These are phyloP conservation scores for Lichtheimia hyalospora DNA, from an alignment of 371 early-diverging fungal species.

Conservation along the genomic window DNA sequence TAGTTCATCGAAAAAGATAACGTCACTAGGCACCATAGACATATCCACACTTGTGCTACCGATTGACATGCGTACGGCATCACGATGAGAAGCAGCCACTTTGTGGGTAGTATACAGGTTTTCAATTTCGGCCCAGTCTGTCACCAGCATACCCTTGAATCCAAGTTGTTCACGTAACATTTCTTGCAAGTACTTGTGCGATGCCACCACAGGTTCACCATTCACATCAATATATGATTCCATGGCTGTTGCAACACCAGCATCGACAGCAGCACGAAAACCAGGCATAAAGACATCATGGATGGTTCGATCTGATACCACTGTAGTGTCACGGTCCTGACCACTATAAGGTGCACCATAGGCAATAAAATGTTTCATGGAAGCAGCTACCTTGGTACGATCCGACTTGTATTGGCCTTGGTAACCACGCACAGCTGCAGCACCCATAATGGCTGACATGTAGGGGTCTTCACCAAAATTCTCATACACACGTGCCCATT, in stretches of 20 bases:
- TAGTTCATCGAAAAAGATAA: slow-evolving; percentile 44
- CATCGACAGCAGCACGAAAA: slow-evolving; percentile 63
- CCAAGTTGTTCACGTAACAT: slow-evolving; percentile 59
- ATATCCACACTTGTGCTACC: slow-evolving; percentile 61
- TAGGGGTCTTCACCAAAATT: slow-evolving; percentile 61
- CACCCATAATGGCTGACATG: slow-evolving; percentile 55
- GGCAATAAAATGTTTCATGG: slow-evolving; percentile 53
- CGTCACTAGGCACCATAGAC: slow-evolving; percentile 63
- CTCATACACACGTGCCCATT: slow-evolving; percentile 72
- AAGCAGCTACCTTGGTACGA: slow-evolving; percentile 52
- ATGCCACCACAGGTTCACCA: slow-evolving; percentile 61
- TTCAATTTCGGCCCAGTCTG: slow-evolving; percentile 68
- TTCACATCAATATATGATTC: slow-evolving; percentile 69
- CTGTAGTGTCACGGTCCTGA: slow-evolving; percentile 60
- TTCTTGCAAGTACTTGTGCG: slow-evolving; percentile 51
- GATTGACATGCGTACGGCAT: slow-evolving; percentile 49
- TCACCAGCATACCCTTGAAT: slow-evolving; percentile 65
- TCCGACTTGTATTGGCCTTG: slow-evolving; percentile 67
- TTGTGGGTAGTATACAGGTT: slow-evolving; percentile 53
- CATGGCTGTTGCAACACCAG: slow-evolving; percentile 71
- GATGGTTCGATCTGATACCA: slow-evolving; percentile 58
- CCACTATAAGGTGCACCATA: slow-evolving; percentile 53
- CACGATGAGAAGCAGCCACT: slow-evolving; percentile 46
- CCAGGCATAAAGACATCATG: slow-evolving; percentile 65
- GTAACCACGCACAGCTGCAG: slow-evolving; percentile 55